A percentile compares a stretch with the other conserved stretches of the same genome.
phyloP scores from a whole-genome alignment of 192 early-diverging fungal species.

The Coemansia sp. region DNA sequence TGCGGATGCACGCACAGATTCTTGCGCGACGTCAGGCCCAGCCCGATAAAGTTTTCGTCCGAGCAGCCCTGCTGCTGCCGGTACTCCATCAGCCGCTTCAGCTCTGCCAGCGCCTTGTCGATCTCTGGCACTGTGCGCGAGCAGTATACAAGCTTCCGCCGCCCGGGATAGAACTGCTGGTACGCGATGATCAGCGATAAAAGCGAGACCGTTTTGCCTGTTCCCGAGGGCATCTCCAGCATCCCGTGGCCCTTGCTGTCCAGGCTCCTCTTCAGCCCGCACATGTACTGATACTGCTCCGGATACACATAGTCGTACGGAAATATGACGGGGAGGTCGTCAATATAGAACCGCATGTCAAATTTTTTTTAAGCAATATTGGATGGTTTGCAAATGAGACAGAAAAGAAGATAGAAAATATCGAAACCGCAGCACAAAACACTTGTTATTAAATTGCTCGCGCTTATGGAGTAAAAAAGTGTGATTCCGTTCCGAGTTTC shows the following conservation, averaged over 20 bases:
- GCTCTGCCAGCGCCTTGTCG: conserved; percentile 96
- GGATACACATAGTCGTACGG: conserved; percentile 99
- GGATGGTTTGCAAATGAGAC: no score
- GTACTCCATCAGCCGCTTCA: conserved; percentile 89
- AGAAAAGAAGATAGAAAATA: no score
- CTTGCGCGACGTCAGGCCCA: conserved; percentile 90
- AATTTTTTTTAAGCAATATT: no score
- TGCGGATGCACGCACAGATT: conserved; percentile 94
- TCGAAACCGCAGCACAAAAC: no score
- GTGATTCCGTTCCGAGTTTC: no score
- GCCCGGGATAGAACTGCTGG: conserved; percentile 88
- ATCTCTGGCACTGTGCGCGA: conserved; percentile 99
- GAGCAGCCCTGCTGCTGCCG: conserved; percentile 62
- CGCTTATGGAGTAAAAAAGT: no score
- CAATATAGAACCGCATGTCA: conserved; percentile 51
- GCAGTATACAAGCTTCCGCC: conserved; percentile 98
- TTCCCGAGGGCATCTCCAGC: conserved; percentile 99
- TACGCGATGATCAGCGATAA: conserved; percentile 95
- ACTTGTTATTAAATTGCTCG: no score
- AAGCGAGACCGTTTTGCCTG: conserved; percentile 96
- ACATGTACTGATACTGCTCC: conserved; percentile 99
- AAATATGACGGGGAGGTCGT: conserved; percentile 86
- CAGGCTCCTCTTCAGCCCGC: conserved; percentile 86
- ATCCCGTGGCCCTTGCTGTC: conserved; percentile 95
- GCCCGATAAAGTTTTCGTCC: conserved; percentile 80